phyloP scores from a whole-genome alignment of 208 protist genomes.

The Trypanosoma scelopori region DNA sequence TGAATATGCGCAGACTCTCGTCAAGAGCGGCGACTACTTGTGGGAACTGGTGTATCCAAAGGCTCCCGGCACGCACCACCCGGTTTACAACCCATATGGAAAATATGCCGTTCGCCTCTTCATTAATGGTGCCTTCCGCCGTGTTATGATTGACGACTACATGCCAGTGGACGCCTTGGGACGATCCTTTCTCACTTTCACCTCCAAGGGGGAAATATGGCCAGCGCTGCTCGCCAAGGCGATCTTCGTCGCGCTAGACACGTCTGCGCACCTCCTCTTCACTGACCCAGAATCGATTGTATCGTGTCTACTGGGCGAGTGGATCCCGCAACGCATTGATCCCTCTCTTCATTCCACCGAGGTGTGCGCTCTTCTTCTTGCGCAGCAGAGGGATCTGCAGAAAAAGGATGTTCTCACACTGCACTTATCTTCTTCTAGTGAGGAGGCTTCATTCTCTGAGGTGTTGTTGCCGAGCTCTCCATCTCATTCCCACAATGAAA shows the following conservation, averaged over 20 bases:
- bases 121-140: constrained; percentile 80
- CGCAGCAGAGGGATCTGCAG: constrained; percentile 32
- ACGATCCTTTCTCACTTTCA: constrained; percentile 71
- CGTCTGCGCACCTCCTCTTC: constrained; percentile 37
- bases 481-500: too few relatives aligned
- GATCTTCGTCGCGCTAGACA: constrained; percentile 65
- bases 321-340: constrained; percentile 74
- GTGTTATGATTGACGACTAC: constrained; percentile 83
- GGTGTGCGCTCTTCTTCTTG: constrained; percentile 39
- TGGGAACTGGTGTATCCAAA: constrained; percentile 91
- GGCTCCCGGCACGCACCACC: constrained; percentile 73
- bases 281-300: constrained; percentile 61
- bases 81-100: constrained; percentile 90
- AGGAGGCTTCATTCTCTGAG: neutral
- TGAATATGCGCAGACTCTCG: constrained; percentile 52
- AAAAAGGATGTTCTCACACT: constrained; percentile 2
- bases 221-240: constrained; percentile 86
- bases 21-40: constrained; percentile 64
- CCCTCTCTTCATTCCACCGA: constrained; percentile 31
- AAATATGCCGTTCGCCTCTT: constrained; percentile 92
- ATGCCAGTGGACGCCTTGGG: constrained; percentile 84
- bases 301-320: constrained; percentile 66
- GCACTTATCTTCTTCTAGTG: constrained; percentile 8
- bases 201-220: constrained; percentile 81
- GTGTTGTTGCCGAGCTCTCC: too few relatives aligned